phyloP scores from a whole-genome alignment of 2,329 filamentous ascomycete species.

The Myriosclerotinia duriaeana region DNA sequence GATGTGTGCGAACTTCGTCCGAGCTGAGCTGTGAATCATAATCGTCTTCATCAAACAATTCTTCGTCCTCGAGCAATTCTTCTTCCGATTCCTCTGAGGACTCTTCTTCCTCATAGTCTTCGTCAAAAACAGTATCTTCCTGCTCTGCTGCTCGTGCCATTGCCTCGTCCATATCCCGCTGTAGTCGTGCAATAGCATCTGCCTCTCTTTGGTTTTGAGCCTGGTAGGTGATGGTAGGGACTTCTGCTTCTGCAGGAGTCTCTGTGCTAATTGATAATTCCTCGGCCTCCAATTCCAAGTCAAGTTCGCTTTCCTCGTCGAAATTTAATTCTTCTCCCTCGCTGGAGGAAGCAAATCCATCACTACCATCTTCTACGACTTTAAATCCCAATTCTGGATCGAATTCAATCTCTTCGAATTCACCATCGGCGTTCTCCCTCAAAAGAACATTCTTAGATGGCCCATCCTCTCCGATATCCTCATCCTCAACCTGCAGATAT shows the following conservation, averaged over 20 bases:
- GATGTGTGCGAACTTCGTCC: conserved; percentile 62
- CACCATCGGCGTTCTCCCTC: conserved; percentile 55
- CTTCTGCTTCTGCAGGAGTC: conserved; percentile 29
- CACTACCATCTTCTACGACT: conserved; percentile 37
- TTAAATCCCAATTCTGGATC: conserved; percentile 38
- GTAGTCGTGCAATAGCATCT: conserved; percentile 38
- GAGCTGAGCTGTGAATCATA: conserved; percentile 36
- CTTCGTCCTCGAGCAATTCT: conserved; percentile 35
- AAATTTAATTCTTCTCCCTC: conserved; percentile 1
- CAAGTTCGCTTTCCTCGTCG: conserved; percentile 12
- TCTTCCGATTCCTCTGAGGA: conserved; percentile 31
- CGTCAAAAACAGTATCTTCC: conserved; percentile 30
- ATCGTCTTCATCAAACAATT: conserved; percentile 30
- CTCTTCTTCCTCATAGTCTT: conserved; percentile 30
- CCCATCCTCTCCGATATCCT: conserved; percentile 52
- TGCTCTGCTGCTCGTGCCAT: conserved; percentile 35
- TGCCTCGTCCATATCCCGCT: conserved; percentile 39
- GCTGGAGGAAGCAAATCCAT: conserved; percentile 16
- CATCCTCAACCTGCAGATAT: conserved; percentile 36
- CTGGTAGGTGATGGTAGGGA: conserved; percentile 31
- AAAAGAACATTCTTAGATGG: conserved; percentile 50
- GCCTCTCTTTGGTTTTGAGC: conserved; percentile 39
- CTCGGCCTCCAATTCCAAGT: conserved; percentile 42
- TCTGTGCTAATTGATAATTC: conserved; percentile 34
- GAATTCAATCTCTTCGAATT: conserved; percentile 59